These are phyloP conservation scores for Aspergillus jensenii DNA, from an alignment of 2,329 filamentous ascomycete genomes.

Conservation along the genomic window DNA sequence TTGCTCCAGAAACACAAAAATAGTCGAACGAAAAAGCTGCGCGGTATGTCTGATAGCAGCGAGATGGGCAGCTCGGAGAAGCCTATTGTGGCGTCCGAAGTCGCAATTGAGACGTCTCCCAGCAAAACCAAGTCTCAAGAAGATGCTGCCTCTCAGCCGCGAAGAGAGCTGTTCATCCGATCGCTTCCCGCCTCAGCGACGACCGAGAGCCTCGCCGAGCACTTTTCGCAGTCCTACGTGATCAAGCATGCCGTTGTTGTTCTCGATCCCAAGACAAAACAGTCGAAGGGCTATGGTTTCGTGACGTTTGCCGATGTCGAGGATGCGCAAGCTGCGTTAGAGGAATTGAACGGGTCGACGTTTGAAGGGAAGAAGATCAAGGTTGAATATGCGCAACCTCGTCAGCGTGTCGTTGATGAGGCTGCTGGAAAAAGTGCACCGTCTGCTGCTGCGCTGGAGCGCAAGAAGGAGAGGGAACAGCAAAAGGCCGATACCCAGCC, in stretches of 20 bases:
- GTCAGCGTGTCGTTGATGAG: constrained; percentile 66
- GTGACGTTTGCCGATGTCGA: constrained; percentile 94
- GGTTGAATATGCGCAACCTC: constrained; percentile 83
- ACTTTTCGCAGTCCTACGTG: constrained; percentile 92
- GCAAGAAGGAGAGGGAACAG: constrained; percentile 52
- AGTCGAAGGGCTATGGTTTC: constrained; percentile 91
- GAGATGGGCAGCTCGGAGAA: constrained; percentile 37
- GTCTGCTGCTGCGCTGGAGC: constrained; percentile 34
- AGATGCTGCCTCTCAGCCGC: constrained; percentile 31
- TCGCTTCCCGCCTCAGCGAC: constrained; percentile 77
- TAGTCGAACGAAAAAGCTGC: constrained; percentile 9
- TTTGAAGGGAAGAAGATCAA: constrained; percentile 80
- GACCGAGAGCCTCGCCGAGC: constrained; percentile 76
- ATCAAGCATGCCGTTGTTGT: constrained; percentile 97
- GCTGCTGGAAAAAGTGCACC: constrained; percentile 46
- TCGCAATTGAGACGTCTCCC: constrained; percentile 18
- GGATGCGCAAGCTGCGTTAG: constrained; percentile 77
- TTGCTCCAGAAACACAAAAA: constrained; percentile 20
- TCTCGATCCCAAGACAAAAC: constrained; percentile 77
- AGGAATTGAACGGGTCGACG: constrained; percentile 74
- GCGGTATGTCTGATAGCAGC: constrained; percentile 12
- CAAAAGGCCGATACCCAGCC: constrained; percentile 61
- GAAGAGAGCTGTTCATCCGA: constrained; percentile 83
- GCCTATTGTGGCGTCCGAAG: constrained; percentile 27
- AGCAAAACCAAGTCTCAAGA: constrained; percentile 22